phyloP scores from a whole-genome alignment of 352 stramenopile genomes.

The Thalassiosira hispida region DNA sequence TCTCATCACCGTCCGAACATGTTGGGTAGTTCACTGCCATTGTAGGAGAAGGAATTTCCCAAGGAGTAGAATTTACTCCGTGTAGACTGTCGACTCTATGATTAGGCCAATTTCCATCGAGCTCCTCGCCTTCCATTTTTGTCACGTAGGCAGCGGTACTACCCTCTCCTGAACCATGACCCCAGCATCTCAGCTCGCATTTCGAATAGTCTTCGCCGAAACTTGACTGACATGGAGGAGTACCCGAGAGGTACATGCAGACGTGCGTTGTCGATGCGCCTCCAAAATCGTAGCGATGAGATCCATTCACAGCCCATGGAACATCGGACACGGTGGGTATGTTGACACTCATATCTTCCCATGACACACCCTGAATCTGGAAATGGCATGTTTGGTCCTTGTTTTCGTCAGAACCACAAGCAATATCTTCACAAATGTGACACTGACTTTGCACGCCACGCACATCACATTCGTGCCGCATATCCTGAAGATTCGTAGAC shows the following conservation, averaged over 20 bases:
- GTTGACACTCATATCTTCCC: constrained; percentile 86
- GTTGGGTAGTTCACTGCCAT: constrained; percentile 61
- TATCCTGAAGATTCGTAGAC: constrained; percentile 91
- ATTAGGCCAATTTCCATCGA: constrained; percentile 43
- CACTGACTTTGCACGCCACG: constrained; percentile 93
- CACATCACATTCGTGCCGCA: constrained; percentile 90
- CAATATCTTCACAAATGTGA: constrained; percentile 91
- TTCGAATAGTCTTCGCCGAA: constrained; percentile 86
- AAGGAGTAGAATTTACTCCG: constrained; percentile 60
- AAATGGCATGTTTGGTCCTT: constrained; percentile 84
- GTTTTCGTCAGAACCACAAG: constrained; percentile 69
- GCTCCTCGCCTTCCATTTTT: constrained; percentile 28
- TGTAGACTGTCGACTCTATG: constrained; percentile 34
- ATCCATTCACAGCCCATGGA: constrained; percentile 90
- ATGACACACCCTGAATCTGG: constrained; percentile 91
- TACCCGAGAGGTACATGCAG: constrained; percentile 91
- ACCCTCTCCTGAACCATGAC: constrained; percentile 62
- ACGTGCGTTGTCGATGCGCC: constrained; percentile 81
- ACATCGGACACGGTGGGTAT: constrained; percentile 92
- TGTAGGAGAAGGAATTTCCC: constrained; percentile 46
- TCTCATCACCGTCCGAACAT: constrained; percentile 32
- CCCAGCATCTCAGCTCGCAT: constrained; percentile 93
- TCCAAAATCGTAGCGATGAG: constrained; percentile 93
- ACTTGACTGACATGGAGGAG: constrained; percentile 77
- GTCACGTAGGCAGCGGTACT: constrained; percentile 26